Evolutionary conservation across 257 asterid genomes (phyloP).

Genomic region (Solanum peruvianum): DNA sequence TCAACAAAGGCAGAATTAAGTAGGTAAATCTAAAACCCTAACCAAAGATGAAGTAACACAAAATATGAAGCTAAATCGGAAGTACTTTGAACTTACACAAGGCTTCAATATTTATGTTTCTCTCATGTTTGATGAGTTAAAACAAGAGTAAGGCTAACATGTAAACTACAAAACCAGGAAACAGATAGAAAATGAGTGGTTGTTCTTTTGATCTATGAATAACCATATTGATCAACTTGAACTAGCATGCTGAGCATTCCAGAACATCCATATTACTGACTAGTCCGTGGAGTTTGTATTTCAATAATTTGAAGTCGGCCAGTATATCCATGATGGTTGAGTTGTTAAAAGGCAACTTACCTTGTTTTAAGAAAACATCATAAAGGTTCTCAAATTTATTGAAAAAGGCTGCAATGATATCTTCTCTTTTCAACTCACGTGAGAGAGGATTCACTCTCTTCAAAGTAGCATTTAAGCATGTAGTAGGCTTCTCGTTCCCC

Average conservation of each 20-base stretch:
- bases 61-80: not conserved
- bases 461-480: constrained; percentile 63
- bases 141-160: not conserved
- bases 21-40: not conserved
- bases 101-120: not conserved
- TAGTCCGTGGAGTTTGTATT: not conserved
- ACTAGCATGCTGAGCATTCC: not conserved
- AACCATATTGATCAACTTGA: not conserved
- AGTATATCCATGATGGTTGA: not conserved
- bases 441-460: constrained; percentile 29
- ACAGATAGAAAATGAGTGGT: not conserved
- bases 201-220: not conserved
- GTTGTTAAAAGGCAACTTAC: constrained; percentile 21
- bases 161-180: not conserved
- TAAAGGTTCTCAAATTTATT: constrained; percentile 62
- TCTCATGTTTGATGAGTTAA: not conserved
- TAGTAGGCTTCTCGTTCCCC: constrained; percentile 65
- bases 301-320: not conserved
- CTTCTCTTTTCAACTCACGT: constrained; percentile 54
- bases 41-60: not conserved
- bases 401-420: constrained; percentile 75
- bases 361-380: constrained; percentile 50
- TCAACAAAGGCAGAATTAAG: not conserved
- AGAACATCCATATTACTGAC: not conserved
- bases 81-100: not conserved